Conservation (phyloP, 2,329 filamentous ascomycete genomes). For the Ascochyta viciae-villosae region DNA sequence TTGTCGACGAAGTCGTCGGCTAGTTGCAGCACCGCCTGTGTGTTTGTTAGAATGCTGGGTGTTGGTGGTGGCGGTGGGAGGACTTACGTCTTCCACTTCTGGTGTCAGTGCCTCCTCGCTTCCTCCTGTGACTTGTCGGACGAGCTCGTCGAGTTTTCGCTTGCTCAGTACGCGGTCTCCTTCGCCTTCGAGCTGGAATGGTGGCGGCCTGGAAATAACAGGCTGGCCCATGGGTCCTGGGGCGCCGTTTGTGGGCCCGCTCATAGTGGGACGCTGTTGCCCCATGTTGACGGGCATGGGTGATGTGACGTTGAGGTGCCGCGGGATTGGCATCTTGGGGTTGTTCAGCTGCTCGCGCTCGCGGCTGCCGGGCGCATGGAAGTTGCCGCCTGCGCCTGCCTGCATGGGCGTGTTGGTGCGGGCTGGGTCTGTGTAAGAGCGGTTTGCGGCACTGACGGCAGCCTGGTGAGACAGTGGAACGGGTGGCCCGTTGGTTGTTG, state of each 20-base stretch:
- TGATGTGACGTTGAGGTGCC: conserved; percentile 74
- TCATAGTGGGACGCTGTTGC: conserved; percentile 79
- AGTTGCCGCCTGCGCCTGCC: conserved; percentile 38
- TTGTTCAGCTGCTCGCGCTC: conserved; percentile 54
- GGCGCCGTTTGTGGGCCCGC: conserved; percentile 75
- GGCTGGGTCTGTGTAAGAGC: conserved; percentile 47
- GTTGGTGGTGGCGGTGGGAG: background rate
- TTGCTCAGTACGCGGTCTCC: conserved; percentile 94
- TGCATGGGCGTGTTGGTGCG: conserved; percentile 47
- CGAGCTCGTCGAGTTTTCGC: conserved; percentile 95
- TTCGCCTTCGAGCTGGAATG: conserved; percentile 87
- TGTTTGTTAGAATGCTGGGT: no score
- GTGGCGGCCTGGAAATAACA: conserved; percentile 79
- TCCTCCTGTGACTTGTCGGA: conserved; percentile 89
- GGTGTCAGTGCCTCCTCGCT: conserved; percentile 82
- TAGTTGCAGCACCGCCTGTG: conserved; percentile 81
- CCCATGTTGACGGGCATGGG: conserved; percentile 78
- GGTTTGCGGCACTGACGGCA: conserved; percentile 52
- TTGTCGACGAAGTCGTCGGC: conserved; percentile 96
- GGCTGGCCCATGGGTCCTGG: conserved; percentile 89
- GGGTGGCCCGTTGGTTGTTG: conserved; percentile 43
- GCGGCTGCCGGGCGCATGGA: conserved; percentile 42
- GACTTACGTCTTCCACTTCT: conserved; percentile 89
- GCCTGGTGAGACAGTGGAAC: conserved; percentile 54
- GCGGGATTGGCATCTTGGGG: conserved; percentile 81